A percentile compares a stretch with the other conserved stretches of the same genome.
These are phyloP conservation scores for Allium cepa DNA, from an alignment of 106 monocot genomes.

Conservation along the genomic window DNA sequence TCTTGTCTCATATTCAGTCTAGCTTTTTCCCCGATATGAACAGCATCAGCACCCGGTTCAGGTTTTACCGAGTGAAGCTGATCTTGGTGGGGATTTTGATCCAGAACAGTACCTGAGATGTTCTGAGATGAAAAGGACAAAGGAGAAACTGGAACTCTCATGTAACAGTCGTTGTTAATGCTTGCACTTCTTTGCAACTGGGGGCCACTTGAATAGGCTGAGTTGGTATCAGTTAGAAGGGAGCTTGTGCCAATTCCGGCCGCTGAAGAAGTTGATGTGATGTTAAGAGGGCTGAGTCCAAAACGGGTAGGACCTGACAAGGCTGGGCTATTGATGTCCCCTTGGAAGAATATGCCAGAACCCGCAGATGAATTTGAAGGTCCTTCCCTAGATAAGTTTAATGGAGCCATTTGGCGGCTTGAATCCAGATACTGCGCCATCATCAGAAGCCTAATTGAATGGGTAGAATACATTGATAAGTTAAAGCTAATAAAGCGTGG, in stretches of 20 bases:
- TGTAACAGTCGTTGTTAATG: conserved; percentile 51
- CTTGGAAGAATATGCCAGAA: conserved; percentile 23
- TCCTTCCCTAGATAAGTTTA: not conserved
- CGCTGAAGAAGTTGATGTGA: conserved; percentile 51
- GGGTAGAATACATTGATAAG: too few relatives aligned
- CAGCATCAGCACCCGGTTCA: conserved; percentile 26
- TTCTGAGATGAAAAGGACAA: conserved; percentile 68
- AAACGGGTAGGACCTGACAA: conserved; percentile 29
- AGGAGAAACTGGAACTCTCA: conserved; percentile 59
- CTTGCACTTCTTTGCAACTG: conserved; percentile 64
- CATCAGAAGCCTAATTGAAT: not conserved
- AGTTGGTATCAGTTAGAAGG: conserved; percentile 61
- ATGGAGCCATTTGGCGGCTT: not conserved
- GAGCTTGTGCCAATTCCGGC: conserved; percentile 55
- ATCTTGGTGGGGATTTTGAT: conserved; percentile 1
- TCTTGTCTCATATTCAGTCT: conserved; percentile 59
- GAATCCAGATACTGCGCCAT: not conserved
- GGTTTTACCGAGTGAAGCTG: conserved; percentile 27
- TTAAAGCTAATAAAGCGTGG: too few relatives aligned
- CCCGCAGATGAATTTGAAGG: conserved; percentile 20
- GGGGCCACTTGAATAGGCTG: conserved; percentile 38
- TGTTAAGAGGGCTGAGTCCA: conserved; percentile 38
- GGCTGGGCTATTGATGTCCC: conserved; percentile 11
- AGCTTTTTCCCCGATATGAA: conserved; percentile 52
- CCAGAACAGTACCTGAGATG: conserved; percentile 38